Evolutionary conservation across 179 eudicot species (phyloP).

Genomic region (Nepenthes alata): DNA sequence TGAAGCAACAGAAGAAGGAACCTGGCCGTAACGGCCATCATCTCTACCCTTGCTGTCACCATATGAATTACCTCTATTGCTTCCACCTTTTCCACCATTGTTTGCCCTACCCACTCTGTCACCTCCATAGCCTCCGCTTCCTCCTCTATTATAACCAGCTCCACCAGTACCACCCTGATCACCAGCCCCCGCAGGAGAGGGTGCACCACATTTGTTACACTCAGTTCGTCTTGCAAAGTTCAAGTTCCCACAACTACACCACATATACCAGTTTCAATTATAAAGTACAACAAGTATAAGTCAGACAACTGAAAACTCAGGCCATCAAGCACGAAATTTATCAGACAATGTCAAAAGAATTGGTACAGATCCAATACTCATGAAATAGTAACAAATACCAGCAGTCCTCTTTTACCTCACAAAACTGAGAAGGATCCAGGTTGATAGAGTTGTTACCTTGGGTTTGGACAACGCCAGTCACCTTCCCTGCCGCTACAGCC

Average conservation of each 20-base stretch:
- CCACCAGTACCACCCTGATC: slow-evolving; percentile 37
- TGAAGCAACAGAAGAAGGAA: slow-evolving; percentile 33
- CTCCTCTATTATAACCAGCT: slow-evolving; percentile 30
- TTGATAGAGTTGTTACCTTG: slow-evolving; percentile 31
- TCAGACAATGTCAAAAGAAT: neutral
- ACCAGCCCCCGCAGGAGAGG: slow-evolving; percentile 51
- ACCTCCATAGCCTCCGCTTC: slow-evolving; percentile 31
- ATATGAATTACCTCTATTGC: slow-evolving; percentile 53
- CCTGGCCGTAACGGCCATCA: slow-evolving; percentile 52
- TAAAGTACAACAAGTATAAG: neutral
- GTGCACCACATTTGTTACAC: slow-evolving; percentile 83
- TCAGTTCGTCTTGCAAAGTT: slow-evolving; percentile 86
- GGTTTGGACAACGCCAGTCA: slow-evolving; percentile 86
- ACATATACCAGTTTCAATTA: slow-evolving; percentile 14
- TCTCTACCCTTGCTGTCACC: slow-evolving; percentile 53
- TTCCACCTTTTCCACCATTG: slow-evolving; percentile 45
- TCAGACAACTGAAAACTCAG: neutral
- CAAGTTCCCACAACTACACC: slow-evolving; percentile 77
- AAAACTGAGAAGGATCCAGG: neutral
- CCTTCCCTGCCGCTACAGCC: slow-evolving; percentile 82
- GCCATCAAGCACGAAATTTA: neutral
- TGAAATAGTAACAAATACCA: too few relatives aligned
- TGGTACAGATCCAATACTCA: neutral
- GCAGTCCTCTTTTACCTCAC: neutral
- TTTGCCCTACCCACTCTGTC: slow-evolving; percentile 48